Evolutionary conservation across 2,329 filamentous ascomycete species (phyloP).

Genomic region (Ophiostoma pallidulum): DNA sequence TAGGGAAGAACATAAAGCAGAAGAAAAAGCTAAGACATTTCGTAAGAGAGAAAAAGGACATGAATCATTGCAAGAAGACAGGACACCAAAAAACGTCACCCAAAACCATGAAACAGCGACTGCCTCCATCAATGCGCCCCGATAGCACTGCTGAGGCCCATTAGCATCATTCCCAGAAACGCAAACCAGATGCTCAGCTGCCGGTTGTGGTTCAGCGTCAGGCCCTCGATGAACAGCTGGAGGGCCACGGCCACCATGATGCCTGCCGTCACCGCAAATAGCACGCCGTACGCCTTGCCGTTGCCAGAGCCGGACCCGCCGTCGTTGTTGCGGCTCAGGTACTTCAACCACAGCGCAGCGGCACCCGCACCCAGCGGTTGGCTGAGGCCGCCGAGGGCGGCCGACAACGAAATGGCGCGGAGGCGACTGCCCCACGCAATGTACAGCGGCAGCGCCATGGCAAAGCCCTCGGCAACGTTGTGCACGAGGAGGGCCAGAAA

Average conservation of each 20-base stretch:
- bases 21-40: too few relatives aligned
- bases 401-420: slow-evolving; percentile 77
- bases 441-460: slow-evolving; percentile 85
- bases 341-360: slow-evolving; percentile 76
- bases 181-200: slow-evolving; percentile 70
- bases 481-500: slow-evolving; percentile 96
- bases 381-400: slow-evolving; percentile 72
- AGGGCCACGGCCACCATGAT: slow-evolving; percentile 94
- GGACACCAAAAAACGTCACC: background rate
- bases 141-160: slow-evolving; percentile 77
- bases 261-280: slow-evolving; percentile 84
- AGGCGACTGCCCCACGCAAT: slow-evolving; percentile 74
- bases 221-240: slow-evolving; percentile 77
- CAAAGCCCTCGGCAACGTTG: slow-evolving; percentile 96
- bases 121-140: slow-evolving; percentile 40
- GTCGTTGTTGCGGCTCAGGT: slow-evolving; percentile 46
- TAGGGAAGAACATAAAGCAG: too few relatives aligned
- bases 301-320: slow-evolving; percentile 51
- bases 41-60: too few relatives aligned
- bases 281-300: slow-evolving; percentile 58
- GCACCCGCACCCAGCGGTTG: slow-evolving; percentile 80
- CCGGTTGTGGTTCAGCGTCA: slow-evolving; percentile 72
- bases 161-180: slow-evolving; percentile 76
- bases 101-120: background rate
- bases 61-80: background rate